A percentile compares a stretch with the other conserved stretches of the same genome.
Evolutionary conservation across 2,329 filamentous ascomycete genomes (phyloP).

Genomic region (Ophiostoma fasciatum): DNA sequence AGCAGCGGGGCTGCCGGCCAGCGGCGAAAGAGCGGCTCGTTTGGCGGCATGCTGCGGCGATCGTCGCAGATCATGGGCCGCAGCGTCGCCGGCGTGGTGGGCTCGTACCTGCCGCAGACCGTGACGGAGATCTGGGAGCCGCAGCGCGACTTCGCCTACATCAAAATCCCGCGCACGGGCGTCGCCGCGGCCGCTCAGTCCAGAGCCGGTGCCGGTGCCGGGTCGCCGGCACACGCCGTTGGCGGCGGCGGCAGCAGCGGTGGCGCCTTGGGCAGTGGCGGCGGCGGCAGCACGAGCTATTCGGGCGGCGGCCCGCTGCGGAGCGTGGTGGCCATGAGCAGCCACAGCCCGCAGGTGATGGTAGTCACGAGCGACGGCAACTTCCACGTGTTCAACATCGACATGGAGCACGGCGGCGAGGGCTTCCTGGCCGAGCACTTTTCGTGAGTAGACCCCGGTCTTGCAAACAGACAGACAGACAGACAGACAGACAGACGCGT

Average conservation of each 20-base stretch:
- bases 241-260: not conserved
- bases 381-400: conserved; percentile 90
- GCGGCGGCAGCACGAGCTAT: not conserved
- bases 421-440: conserved; percentile 83
- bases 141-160: conserved; percentile 85
- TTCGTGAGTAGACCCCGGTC: no score
- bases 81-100: conserved; percentile 74
- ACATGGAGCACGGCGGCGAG: conserved; percentile 88
- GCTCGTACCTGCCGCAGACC: conserved; percentile 81
- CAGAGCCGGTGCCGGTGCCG: conserved; percentile 13
- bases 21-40: conserved; percentile 52
- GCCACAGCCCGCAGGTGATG: conserved; percentile 90
- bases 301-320: conserved; percentile 44
- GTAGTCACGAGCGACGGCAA: conserved; percentile 91
- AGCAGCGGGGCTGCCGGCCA: conserved; percentile 14
- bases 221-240: conserved; percentile 9
- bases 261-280: conserved; percentile 19
- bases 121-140: conserved; percentile 99
- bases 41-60: conserved; percentile 81
- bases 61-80: conserved; percentile 90
- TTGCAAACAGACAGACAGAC: no score
- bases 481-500: no score
- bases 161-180: conserved; percentile 63
- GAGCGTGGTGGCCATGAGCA: conserved; percentile 96
- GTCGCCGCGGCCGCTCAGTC: conserved; percentile 12